A percentile compares a stretch with the other conserved stretches of the same genome.
Evolutionary conservation across 2,329 filamentous ascomycete species (phyloP).

Genomic region (Incumbomyces lentus): DNA sequence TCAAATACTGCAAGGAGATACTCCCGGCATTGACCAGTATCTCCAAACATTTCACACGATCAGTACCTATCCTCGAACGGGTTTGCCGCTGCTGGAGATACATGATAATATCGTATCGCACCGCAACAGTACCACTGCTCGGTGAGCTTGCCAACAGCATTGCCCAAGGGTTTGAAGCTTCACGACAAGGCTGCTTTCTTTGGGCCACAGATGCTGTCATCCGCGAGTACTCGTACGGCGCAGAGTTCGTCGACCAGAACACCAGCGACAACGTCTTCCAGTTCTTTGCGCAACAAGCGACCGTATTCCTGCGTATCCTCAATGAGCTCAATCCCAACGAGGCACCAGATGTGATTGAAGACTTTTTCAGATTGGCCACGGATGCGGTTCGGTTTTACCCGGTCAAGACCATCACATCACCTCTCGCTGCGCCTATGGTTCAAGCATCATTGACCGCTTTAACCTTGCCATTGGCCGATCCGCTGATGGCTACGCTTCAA

Average conservation of each 20-base stretch:
- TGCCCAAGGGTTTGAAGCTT: slow-evolving; percentile 71
- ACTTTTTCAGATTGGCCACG: slow-evolving; percentile 87
- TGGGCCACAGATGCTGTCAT: slow-evolving; percentile 95
- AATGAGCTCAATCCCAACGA: slow-evolving; percentile 71
- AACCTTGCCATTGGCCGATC: slow-evolving; percentile 81
- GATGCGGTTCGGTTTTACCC: slow-evolving; percentile 93
- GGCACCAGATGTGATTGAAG: slow-evolving; percentile 79
- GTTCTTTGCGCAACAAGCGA: slow-evolving; percentile 90
- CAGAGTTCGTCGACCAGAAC: slow-evolving; percentile 69
- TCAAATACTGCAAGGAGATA: slow-evolving; percentile 92
- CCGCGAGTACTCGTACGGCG: slow-evolving; percentile 85
- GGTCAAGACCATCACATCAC: slow-evolving; percentile 67
- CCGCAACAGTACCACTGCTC: slow-evolving; percentile 74
- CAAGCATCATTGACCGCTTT: slow-evolving; percentile 78
- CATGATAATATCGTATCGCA: slow-evolving; percentile 93
- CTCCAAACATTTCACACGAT: slow-evolving; percentile 75
- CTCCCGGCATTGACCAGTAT: slow-evolving; percentile 80
- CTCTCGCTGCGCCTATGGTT: slow-evolving; percentile 71
- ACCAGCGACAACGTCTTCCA: slow-evolving; percentile 81
- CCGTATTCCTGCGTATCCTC: slow-evolving; percentile 78
- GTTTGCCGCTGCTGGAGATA: slow-evolving; percentile 93
- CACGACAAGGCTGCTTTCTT: slow-evolving; percentile 91
- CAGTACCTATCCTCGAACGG: slow-evolving; percentile 80
- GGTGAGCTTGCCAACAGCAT: slow-evolving; percentile 81
- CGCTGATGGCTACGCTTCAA: slow-evolving; percentile 80